Base-by-base conservation (phyloP, 331 rosid species). In the Pyrus hybrid region DNA sequence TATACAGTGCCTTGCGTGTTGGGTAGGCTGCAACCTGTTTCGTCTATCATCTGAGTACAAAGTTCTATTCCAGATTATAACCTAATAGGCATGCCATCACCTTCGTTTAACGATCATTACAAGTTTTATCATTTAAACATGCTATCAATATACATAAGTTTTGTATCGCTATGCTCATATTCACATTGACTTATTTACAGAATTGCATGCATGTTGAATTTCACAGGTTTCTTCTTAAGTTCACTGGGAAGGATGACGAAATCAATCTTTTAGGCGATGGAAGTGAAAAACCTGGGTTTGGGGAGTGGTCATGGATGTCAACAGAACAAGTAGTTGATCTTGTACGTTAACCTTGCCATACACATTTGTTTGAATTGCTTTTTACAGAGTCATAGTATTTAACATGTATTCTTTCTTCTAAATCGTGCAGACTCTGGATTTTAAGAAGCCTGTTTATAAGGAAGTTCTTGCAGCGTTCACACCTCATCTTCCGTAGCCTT, bases 201-300 rank as follows among this genome's bases (percentile, higher is more conserved):
- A 64, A 30, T 30, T 33, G 16, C 67, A 56, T 72, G 10, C 6
- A 14, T 25, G 26, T 18, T 7, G 1, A 58, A 72, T 58, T 72
- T 41, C 43, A 49, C 86, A 94, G 99, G 99, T 87, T 90, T 84
- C 96, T 94, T 68, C 77, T 94, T 11, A 85, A 83, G 79, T 85
- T 94, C 67, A 90, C 88, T 3, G 99, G 97, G 67, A 86, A 83
- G 67, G 96, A 90, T 54, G 86, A 86, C 81, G 96, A 94, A 80
- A 80, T 94, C 76, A 90, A 94, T 87, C 96, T 94, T 77, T 81
- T 88, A 80, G 98, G 98, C 54, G 96, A 94, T 83, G 98, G 97
- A 30, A 90, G 92, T 6, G 97, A 85, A 86, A 94, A 90, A 82
- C 76, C 97, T 33, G 99, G 90, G 91, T 94, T 94, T 76, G 99